A percentile compares a stretch with the other conserved stretches of the same genome.
Evolutionary conservation across 2,329 filamentous ascomycete genomes (phyloP).

Genomic region (Neonectria neomacrospora): DNA sequence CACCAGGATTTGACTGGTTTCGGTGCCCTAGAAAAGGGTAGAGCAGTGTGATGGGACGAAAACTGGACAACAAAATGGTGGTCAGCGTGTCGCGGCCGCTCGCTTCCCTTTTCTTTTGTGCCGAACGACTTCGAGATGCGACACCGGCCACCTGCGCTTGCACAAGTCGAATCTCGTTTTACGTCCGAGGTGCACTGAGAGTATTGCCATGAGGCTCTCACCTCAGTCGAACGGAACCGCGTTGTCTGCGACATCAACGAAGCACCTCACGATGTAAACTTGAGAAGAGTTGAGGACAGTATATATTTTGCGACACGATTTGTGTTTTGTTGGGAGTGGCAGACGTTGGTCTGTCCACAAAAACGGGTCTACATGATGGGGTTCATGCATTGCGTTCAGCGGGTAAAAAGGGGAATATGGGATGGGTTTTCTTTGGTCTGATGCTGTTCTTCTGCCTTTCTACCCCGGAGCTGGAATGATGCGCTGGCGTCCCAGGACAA

Average conservation of each 20-base stretch:
- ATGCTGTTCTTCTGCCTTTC: constrained; percentile 32
- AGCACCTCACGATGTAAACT: constrained; percentile 16
- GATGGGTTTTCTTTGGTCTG: constrained; percentile 40
- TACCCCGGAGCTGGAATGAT: constrained; percentile 19
- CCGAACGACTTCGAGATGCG: constrained; percentile 26
- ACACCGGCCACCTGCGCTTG: constrained; percentile 21
- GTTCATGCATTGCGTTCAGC: constrained; percentile 54
- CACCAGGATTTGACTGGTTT: background rate
- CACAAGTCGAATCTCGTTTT: constrained; percentile 25
- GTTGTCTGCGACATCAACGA: background rate
- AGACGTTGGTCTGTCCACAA: constrained; percentile 37
- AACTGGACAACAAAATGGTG: constrained; percentile 26
- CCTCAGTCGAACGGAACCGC: background rate
- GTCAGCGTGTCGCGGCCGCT: constrained; percentile 26
- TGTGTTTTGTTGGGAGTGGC: constrained; percentile 40
- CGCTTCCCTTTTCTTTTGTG: constrained; percentile 32
- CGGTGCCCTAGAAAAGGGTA: constrained; percentile 15
- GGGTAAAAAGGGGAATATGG: constrained; percentile 47
- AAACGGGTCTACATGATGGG: constrained; percentile 49
- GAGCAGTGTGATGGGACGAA: constrained; percentile 17
- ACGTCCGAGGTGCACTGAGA: constrained; percentile 19
- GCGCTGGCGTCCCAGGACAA: constrained; percentile 28
- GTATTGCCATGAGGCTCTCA: background rate
- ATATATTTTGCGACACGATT: constrained; percentile 39
- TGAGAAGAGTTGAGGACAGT: constrained; percentile 44